phyloP scores from a whole-genome alignment of 2,329 filamentous ascomycete genomes.

The Juglanconis sp. region DNA sequence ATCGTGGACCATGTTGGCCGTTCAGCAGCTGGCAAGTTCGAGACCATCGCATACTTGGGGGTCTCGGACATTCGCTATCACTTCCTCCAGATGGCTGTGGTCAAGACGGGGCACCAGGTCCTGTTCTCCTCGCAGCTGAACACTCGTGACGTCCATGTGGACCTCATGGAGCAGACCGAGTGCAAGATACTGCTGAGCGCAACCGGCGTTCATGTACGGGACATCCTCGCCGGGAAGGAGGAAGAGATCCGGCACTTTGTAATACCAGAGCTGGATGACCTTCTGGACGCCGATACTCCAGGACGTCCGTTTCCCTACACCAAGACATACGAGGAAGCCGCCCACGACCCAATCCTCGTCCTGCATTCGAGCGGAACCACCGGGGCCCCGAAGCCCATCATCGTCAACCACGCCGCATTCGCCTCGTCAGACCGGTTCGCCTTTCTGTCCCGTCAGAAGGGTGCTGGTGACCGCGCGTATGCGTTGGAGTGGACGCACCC shows the following conservation, averaged over 20 bases:
- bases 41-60: constrained; percentile 21
- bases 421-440: neutral
- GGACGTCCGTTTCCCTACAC: constrained; percentile 19
- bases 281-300: constrained; percentile 8
- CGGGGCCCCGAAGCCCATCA: constrained; percentile 19
- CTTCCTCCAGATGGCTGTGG: constrained; percentile 21
- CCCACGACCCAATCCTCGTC: constrained; percentile 13
- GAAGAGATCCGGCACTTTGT: neutral
- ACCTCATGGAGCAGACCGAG: constrained; percentile 17
- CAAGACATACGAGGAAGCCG: constrained; percentile 21
- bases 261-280: constrained; percentile 19
- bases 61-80: constrained; percentile 21
- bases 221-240: constrained; percentile 14
- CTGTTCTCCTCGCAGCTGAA: constrained; percentile 23
- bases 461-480: constrained; percentile 2
- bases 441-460: neutral
- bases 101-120: constrained; percentile 21
- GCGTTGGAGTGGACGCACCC: constrained; percentile 7
- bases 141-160: constrained; percentile 18
- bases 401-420: constrained; percentile 4
- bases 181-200: constrained; percentile 20
- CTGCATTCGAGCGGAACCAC: constrained; percentile 24
- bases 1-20: constrained; percentile 18
- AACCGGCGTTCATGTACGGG: constrained; percentile 14
- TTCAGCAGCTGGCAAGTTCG: constrained; percentile 15